Evolutionary conservation across 768 basidiomycete species (phyloP).

Genomic region (Phallus indusiatus): DNA sequence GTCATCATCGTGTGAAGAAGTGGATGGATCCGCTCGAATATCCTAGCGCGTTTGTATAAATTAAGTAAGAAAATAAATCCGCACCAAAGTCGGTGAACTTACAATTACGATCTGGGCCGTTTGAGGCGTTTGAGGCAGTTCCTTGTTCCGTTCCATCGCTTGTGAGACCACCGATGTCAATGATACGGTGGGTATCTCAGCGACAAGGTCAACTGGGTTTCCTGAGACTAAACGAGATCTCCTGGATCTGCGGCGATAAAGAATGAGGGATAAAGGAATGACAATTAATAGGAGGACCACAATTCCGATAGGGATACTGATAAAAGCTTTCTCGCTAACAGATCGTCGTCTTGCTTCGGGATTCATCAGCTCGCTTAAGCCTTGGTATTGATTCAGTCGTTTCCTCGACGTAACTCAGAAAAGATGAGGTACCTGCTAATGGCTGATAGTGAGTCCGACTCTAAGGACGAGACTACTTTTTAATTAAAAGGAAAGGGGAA

Average conservation of each 20-base stretch:
- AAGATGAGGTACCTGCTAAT: background rate
- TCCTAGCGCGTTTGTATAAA: background rate
- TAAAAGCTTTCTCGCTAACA: background rate
- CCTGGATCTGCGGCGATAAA: background rate
- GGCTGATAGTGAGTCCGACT: too few species aligned
- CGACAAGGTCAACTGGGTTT: background rate
- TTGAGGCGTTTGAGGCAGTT: background rate
- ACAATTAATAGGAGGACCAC: background rate
- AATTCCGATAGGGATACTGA: background rate
- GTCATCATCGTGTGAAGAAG: background rate
- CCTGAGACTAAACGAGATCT: background rate
- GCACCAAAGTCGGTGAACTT: background rate
- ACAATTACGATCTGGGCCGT: background rate
- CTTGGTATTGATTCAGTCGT: background rate
- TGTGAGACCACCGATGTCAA: background rate
- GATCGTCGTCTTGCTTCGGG: background rate
- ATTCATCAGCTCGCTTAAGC: background rate
- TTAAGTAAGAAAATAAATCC: background rate
- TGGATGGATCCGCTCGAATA: background rate
- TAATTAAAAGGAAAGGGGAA: too few species aligned
- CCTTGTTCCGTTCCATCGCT: background rate
- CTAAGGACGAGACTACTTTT: too few species aligned
- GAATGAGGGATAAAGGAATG: background rate
- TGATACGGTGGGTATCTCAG: background rate
- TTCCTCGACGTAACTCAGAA: background rate